Base-by-base conservation (phyloP, 2,329 filamentous ascomycete species). In the Cladophialophora yegresii region DNA sequence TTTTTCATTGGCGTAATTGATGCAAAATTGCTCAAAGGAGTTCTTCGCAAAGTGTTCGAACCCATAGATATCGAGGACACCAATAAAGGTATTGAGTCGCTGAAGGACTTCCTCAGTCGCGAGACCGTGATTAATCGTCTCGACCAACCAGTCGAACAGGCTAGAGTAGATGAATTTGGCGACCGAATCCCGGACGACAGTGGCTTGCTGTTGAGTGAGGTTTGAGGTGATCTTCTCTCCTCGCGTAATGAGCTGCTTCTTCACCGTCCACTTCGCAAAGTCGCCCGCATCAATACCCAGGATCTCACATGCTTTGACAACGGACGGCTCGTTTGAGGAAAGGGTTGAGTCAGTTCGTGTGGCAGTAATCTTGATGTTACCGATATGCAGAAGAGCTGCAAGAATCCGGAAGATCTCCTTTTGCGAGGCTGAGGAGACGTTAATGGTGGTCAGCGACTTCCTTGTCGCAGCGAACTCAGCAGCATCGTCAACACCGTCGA, bases 21-120 rank as follows among this genome's bases (percentile, higher is more conserved):
- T 99, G 80, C 95, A 99, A 79, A 99, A 99, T 77, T 99, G 95
- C 77, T 99, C 95, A 73, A 99, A 99, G 0, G 95, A 99, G 81
- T 99, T 99, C 83, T 97, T 98, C 67, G 95, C 93, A 74, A 99
- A 99, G 79, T 98, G 95, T 78, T 99, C 95, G 75, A 99, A 99
- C 69, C 93, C 93, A 78, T 98, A 98, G 71, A 99, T 99, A 91
- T 99, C 95, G 69, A 99, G 85, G 54, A 99, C 95, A 77, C 95
- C 95, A 73, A 99, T 99, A 78, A 99, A 99, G 1, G 91, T 93
- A 61, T 83, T 85, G 62, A 96, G 92, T 47, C 91, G 87, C 72
- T 84, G 87, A 58, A 98, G 78, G 43, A 98, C 91, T 69, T 93
- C 89, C 51, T 96, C 90, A 0, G 92, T 92, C 12, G 95, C 95